Percentiles rank a stretch among this genome's conserved stretches.
Conservation (phyloP, 2,329 filamentous ascomycete genomes). For the Aschersonia sp. region DNA sequence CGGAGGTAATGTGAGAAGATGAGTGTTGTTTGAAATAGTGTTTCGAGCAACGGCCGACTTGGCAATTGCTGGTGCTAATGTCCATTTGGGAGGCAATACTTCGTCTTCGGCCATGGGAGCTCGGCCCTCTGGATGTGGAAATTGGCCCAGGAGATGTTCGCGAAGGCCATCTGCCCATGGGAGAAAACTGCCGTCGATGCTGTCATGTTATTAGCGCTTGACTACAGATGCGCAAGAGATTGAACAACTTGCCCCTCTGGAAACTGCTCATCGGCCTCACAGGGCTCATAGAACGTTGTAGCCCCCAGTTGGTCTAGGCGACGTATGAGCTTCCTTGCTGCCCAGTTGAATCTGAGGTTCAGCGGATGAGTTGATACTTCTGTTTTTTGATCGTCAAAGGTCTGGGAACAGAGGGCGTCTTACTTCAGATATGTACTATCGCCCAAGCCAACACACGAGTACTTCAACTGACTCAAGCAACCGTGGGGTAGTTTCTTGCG, state of each 20-base stretch:
- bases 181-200: constrained; percentile 69
- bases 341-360: constrained; percentile 68
- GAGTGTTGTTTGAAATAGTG: too few relatives aligned
- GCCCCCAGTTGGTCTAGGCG: constrained; percentile 76
- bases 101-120: constrained; percentile 60
- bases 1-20: constrained; percentile 11
- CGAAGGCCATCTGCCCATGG: constrained; percentile 61
- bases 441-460: constrained; percentile 80
- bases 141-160: constrained; percentile 48
- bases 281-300: constrained; percentile 57
- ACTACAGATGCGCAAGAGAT: background rate
- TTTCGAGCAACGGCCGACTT: background rate
- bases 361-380: too few relatives aligned
- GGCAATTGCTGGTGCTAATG: constrained; percentile 14
- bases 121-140: constrained; percentile 53
- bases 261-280: constrained; percentile 89
- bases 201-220: constrained; percentile 17
- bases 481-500: constrained; percentile 61
- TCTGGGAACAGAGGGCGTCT: constrained; percentile 10
- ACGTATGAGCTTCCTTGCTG: constrained; percentile 75
- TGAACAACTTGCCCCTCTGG: constrained; percentile 60
- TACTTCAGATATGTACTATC: constrained; percentile 91
- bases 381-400: background rate
- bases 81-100: constrained; percentile 60
- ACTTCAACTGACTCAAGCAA: constrained; percentile 54